Conservation (phyloP, 2,329 filamentous ascomycete genomes). For the Didymella pinodella region DNA sequence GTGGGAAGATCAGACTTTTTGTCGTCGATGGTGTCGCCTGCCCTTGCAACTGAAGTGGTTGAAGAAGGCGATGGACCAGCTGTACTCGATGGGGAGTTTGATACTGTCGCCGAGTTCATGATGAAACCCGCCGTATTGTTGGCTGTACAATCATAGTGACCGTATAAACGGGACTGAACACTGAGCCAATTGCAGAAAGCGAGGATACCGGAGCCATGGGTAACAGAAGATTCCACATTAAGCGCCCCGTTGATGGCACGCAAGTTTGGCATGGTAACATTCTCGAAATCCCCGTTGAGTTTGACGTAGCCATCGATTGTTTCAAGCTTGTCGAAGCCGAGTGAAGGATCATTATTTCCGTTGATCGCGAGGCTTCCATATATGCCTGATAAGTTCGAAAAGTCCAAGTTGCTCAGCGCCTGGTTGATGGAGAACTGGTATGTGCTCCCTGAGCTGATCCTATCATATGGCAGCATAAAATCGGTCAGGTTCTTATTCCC, state of each 20-base stretch:
- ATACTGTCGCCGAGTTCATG: not conserved
- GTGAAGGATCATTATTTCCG: slow-evolving; percentile 11
- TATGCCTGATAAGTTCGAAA: slow-evolving; percentile 23
- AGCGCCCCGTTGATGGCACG: slow-evolving; percentile 26
- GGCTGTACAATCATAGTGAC: slow-evolving; percentile 30
- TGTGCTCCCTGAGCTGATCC: slow-evolving; percentile 25
- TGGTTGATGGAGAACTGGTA: slow-evolving; percentile 26
- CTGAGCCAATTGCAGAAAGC: slow-evolving; percentile 25
- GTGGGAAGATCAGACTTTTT: slow-evolving; percentile 1
- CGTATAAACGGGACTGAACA: slow-evolving; percentile 12
- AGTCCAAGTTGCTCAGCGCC: slow-evolving; percentile 17
- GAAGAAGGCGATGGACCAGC: not conserved
- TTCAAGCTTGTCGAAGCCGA: slow-evolving; percentile 27
- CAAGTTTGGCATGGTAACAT: slow-evolving; percentile 33
- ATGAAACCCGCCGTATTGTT: slow-evolving; percentile 11
- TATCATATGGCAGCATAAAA: slow-evolving; percentile 26
- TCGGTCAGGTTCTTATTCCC: slow-evolving; percentile 26
- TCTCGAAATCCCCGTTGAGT: slow-evolving; percentile 27
- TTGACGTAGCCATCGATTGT: slow-evolving; percentile 29
- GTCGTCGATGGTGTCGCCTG: not conserved
- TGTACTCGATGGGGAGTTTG: slow-evolving; percentile 1
- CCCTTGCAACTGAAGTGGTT: not conserved
- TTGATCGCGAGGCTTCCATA: slow-evolving; percentile 28
- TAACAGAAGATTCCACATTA: slow-evolving; percentile 22
- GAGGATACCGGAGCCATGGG: slow-evolving; percentile 20